Conservation (phyloP, 768 basidiomycete species). For the Paxillus ammoniavirescens region DNA sequence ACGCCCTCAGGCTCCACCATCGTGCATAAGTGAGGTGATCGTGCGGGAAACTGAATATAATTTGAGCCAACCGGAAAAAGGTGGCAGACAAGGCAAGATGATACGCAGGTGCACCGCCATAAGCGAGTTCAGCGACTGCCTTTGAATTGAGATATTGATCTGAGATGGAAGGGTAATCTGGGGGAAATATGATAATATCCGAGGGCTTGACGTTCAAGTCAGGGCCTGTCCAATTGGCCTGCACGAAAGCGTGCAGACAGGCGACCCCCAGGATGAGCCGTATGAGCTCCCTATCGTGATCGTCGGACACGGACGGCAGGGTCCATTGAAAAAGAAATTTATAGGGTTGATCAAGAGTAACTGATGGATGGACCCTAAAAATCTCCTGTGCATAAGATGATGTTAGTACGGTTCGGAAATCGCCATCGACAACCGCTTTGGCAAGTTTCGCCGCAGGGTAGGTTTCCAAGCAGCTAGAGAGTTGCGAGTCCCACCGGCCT, state of each 20-base stretch:
- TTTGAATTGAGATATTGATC: conserved; percentile 59
- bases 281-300: conserved; percentile 49
- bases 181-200: conserved; percentile 39
- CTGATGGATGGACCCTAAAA: conserved; percentile 32
- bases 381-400: conserved; percentile 43
- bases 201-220: conserved; percentile 58
- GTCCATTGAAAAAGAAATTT: conserved; percentile 34
- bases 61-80: conserved; percentile 73
- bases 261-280: conserved; percentile 71
- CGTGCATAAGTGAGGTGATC: conserved; percentile 47
- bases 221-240: conserved; percentile 97
- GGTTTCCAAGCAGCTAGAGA: conserved; percentile 21
- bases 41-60: conserved; percentile 58
- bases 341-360: conserved; percentile 40
- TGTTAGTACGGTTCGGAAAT: conserved; percentile 53
- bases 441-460: conserved; percentile 38
- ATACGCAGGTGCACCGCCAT: conserved; percentile 92
- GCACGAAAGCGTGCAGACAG: conserved; percentile 86
- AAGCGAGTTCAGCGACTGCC: conserved; percentile 74
- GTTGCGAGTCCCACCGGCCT: conserved; percentile 41
- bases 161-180: conserved; percentile 26
- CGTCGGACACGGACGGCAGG: conserved; percentile 27
- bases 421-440: conserved; percentile 57
- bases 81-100: conserved; percentile 73
- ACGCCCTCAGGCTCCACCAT: conserved; percentile 86